Base-by-base conservation (phyloP, 495 filamentous ascomycete species). In the Penicillium samsonianum region DNA sequence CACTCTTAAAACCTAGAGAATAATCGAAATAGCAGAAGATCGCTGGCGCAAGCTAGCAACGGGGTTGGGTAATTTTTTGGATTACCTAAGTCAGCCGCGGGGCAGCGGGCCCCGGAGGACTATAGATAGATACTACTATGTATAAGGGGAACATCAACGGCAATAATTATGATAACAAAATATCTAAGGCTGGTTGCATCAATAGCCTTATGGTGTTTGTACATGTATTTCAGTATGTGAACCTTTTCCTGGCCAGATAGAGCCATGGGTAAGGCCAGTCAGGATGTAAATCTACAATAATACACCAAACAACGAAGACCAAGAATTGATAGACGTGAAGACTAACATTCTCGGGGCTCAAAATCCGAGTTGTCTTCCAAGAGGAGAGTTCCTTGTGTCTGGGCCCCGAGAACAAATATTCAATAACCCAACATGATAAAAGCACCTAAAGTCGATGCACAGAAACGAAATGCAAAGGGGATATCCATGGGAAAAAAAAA, bases 401-500 rank as follows among this genome's bases (percentile, higher is more conserved):
- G 51, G 28, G 28, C 48, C 33, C 41, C 30, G 17, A 66, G 54
- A 62, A 58, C 30, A 49, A 41, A 43, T 30, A 25, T 47, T 17
- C 48, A 35, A 52, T 33, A 41, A 25, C 47, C 59, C 41, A 22
- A 57, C 10, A 64, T 46, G 52, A 52, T 49, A 48, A 57, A 55
- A 46, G 28, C 56, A 56, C 33, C 48, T 10, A 40, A 40, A 58
- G 42, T 11, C 19, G 16, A 51, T 35, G 47, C 55, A 57, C 41
- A 44, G 50, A 38, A 62, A 12, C 43, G 46, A 55, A 59, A 67
- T 64, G 67, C 65, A 46, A 54, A 64, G 57, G 65, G 68, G 69
- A 74, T 73, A 75, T 77, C 68, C 65, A 59, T 65, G 57, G 53
- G n/a, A n/a, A 20, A 55, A 61, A 56, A 63, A 68, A 65, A 60